Evolutionary conservation across 1,139 yeast species (phyloP), one percentile per base, ranked within the genome.

Genomic region (Hyphopichia burtonii): DNA sequence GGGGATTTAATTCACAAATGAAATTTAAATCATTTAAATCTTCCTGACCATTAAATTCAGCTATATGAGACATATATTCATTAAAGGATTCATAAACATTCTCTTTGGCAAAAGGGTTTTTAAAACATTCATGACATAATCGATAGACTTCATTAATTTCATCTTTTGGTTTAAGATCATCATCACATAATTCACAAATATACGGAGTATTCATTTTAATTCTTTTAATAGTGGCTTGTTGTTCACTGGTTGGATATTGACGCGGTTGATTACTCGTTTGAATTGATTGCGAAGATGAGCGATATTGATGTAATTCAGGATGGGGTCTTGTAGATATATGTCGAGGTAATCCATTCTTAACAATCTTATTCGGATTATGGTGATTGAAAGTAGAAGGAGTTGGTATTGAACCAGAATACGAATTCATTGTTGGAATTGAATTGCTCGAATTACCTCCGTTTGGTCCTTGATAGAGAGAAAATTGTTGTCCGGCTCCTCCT

Each of bases 81-180:
- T 66, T 68, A 52, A 61, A 72, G 47, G 70, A 70, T 22, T 61
- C 63, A 50, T 51, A 63, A 18, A 71, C 76, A 47, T 67, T 63
- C n/a, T 58, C 52, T 33, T 53, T 54, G 8, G 55, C 53, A 49
- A 63, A 68, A 2, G 74, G 74, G 49, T 68, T 63, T 9, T 61
- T 45, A 45, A 59, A 61, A 49, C 70, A 65, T 36, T 44, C 44
- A 18, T 50, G 41, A 51, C 69, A 65, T 46, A 65, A 55, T 41
- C 61, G 57, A 46, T 63, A 64, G 44, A 50, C 54, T 38, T 50
- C 47, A 27, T 58, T 54, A 39, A 60, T 45, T 31, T 58, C 56
- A 45, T 61, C 67, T 32, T 50, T 53, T 17, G 51, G 43, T 43
- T 59, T 62, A 40, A 65, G 49, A 36, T 51, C 45, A 7, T 43